Evolutionary conservation across 352 stramenopile genomes (phyloP), one percentile per base, ranked within the genome.

Genomic region (Globisporangium cylindrosporum): DNA sequence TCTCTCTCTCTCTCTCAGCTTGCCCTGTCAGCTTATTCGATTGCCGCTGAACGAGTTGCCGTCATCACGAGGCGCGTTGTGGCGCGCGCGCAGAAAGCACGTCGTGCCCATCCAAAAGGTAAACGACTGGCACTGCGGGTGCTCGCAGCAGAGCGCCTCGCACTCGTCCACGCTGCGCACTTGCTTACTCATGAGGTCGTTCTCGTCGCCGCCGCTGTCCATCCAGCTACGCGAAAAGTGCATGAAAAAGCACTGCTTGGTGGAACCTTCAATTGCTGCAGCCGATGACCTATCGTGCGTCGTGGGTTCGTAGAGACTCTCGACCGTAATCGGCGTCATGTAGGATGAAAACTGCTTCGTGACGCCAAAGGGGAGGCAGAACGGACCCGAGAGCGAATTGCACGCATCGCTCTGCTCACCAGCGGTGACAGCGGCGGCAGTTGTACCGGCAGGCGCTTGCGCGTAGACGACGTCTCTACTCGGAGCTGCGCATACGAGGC

Each of bases 211-310:
- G 12, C 80, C 78, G 8, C 70, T 80, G 73, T 92, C 84, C 84
- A 92, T 92, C 84, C 84, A 92, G 56, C 73, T 88, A 34, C 73
- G 66, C 25, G 74, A 38, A 43, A 87, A 90, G 64, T 90, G 81
- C 57, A 79, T 82, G 51, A 92, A 92, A 65, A 91, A 90, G 60
- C 84, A 92, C 49, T 69, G 71, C 53, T 88, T 89, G 51, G 20
- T 18, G 18, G 18, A 51, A 15, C 22, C 41, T 49, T 24, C 77
- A 14, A 7, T 12, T 9, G 34, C 29, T 48, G 18, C 43, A 22
- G 6, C 6, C 10, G 18, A 25, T 14, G 25, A 20, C 2, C 58
- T 9, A 1, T 56, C 29, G 14, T 24, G 49, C 18, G 24, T 36
- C 22, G 29, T n/a, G 18, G 59, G 20, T 1, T 53, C 25, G 5